Evolutionary conservation across 805 yeast genomes (phyloP).

Genomic region (Candida cerambycidarum): DNA sequence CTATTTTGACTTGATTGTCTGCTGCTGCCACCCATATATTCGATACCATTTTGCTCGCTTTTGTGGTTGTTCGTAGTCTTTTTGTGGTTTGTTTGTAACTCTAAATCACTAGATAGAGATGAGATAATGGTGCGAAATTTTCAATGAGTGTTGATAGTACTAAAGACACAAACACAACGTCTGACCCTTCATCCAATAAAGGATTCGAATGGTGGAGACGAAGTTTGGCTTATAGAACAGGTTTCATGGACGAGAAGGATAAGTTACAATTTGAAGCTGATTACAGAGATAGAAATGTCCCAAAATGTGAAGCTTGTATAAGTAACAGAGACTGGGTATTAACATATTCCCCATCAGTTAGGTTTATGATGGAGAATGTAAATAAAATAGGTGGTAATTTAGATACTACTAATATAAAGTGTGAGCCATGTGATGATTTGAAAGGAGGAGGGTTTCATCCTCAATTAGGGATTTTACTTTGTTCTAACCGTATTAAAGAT

Average conservation of each 20-base stretch:
- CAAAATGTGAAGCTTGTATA: slow-evolving; percentile 69
- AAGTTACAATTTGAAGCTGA: slow-evolving; percentile 59
- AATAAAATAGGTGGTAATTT: slow-evolving; percentile 57
- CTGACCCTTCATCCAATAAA: neutral
- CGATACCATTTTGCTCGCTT: slow-evolving; percentile 29
- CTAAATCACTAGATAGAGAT: neutral
- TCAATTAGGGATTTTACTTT: slow-evolving; percentile 77
- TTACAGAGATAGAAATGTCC: slow-evolving; percentile 40
- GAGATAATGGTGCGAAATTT: slow-evolving; percentile 1
- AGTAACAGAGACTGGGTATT: slow-evolving; percentile 80
- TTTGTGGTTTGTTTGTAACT: neutral
- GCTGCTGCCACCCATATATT: slow-evolving; percentile 97
- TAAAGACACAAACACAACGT: neutral
- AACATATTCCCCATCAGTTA: slow-evolving; percentile 76
- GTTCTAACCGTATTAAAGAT: slow-evolving; percentile 76
- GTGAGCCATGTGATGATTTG: slow-evolving; percentile 82
- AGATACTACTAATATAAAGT: slow-evolving; percentile 54
- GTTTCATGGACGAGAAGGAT: slow-evolving; percentile 60
- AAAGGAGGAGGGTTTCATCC: slow-evolving; percentile 93
- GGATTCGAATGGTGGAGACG: slow-evolving; percentile 79
- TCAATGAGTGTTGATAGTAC: slow-evolving; percentile 3
- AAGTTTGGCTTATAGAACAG: slow-evolving; percentile 67
- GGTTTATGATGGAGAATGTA: slow-evolving; percentile 84
- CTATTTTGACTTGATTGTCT: slow-evolving; percentile 66
- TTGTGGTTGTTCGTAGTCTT: neutral